Base-by-base conservation (phyloP, 2,329 filamentous ascomycete species). In the Venturia asperata region DNA sequence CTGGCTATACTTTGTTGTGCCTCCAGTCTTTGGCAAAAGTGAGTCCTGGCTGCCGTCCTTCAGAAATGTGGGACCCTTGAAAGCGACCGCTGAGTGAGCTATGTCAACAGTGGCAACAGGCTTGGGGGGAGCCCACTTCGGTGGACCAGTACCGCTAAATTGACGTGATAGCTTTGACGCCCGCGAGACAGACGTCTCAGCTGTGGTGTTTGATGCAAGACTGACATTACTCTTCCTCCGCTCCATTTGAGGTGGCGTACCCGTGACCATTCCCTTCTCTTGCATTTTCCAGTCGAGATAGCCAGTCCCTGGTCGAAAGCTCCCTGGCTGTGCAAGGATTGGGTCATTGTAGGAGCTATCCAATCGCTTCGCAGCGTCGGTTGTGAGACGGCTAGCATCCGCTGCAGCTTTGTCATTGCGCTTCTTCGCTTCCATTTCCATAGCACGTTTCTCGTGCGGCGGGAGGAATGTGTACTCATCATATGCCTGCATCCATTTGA, bases 401-500 rank as follows among this genome's bases (percentile, higher is more conserved):
- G 42, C 30, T 42, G 64, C 64, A 42, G 37, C 27, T 19, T 62
- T 56, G 1, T 63, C 62, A 27, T 39, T 49, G 13, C 47, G 52
- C 39, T 66, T 65, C 30, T 63, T 41, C 6, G 65, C 52, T 27
- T 34, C 49, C 43, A 42, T 9, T 42, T 65, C 65, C 30, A 61
- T 65, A n/a, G 39, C 49, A 13, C 11, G 41, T 34, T 55, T 43
- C 47, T 65, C 62, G 9, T 65, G 34, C 7, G 63, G 30, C n/a
- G 65, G 65, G 11, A 69, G 68, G 41, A 77, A 77, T 1, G 75
- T 69, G 10, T 70, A 67, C 17, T 72, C 70, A 47, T 77, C 76
- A 65, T 77, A 76, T 10, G 70, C 68, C 39, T 76, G 73, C 76
- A 77, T 77, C 76, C 76, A 77, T n/a, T 37, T 52, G 11, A 15